Base-by-base conservation (phyloP, 352 stramenopile genomes). In the Phytopythium cucurbitacearum region DNA sequence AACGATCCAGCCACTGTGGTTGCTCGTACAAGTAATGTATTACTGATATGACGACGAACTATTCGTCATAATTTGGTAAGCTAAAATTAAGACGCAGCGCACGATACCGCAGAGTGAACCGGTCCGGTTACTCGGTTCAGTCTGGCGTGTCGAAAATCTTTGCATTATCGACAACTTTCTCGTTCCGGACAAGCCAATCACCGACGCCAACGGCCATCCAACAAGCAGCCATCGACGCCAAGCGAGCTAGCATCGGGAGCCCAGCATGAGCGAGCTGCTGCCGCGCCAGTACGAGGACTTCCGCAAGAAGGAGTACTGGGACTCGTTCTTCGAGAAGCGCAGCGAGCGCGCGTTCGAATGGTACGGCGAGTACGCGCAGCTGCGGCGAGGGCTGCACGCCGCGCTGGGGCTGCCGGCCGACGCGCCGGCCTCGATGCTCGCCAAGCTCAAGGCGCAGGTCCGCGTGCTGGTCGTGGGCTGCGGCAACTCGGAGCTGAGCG, bases 271-370 rank as follows among this genome's bases (percentile, higher is more conserved):
- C 39, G 67, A 80, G 48, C 55, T 87, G 52, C 53, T 87, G 47
- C 76, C 76, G 48, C 71, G 56, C 49, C 55, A 61, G 37, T 71
- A 76, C 11, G 69, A 67, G 49, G 75, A 90, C 41, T 90, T 90
- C 68, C 69, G 76, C 38, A 73, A 73, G 56, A 76, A 86, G 54
- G 69, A 77, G 56, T 90, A 89, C 64, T 90, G 80, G 80, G 75
- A 89, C 57, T 37, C 55, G 43, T 90, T 90, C 68, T 90, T 90
- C 58, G 53, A 74, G 47, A 79, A 87, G 60, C 73, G 80, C n/a
- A 70, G 77, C 45, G 65, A 82, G 48, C 59, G 83, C 46, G 78
- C 81, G 6, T 93, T 93, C 51, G 83, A 93, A 51, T 93, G 83
- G 83, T 93, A 92, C 45, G 80, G 82, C 8, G 65, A 81, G 44